Base-by-base conservation (phyloP, 352 stramenopile species). In the Pythium apleroticum region DNA sequence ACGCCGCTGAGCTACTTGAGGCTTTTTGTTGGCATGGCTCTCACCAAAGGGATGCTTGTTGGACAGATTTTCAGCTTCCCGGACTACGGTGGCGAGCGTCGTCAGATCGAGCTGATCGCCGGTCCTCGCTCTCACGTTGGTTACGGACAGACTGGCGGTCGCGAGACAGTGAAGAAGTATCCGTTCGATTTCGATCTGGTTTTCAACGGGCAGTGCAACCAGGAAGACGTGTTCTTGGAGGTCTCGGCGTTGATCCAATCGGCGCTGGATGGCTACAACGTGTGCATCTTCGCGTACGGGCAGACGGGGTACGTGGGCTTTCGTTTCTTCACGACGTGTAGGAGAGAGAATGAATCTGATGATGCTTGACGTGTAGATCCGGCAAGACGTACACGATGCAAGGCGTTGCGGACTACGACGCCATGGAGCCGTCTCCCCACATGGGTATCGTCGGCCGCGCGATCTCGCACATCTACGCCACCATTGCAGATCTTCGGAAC, bases 151-250 rank as follows among this genome's bases (percentile, higher is more conserved):
- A 86, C 76, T 50, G 68, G 72, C 30, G 54, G 63, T 9, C 77
- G 69, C 12, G 78, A 86, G 20, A 68, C 84, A 0, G 68, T 88
- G 50, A 96, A 96, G 58, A 93, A 93, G 74, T 93, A 93, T 69
- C 83, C 70, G 43, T 99, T 99, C 68, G 91, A 97, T 50, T 99
- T 99, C 69, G 97, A 99, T 72, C 86, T 97, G 45, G 97, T 99
- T 2, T 99, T 99, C 67, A 81, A 95, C 57, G 93, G 91, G 30
- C 79, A 78, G 12, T 94, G 89, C 45, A 96, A 75, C 9, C 97
- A 99, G 79, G 95, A 98, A 64, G 80, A 98, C 41, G 85, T 99
- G 8, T 99, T 99, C 71, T 72, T 97, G 9, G 97, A 99, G 75
- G 93, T 98, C 1, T 95, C 94, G 49, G 89, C 93, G 28, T 72